Conservation (phyloP, 768 basidiomycete species). For the Cantharellus anzutake region DNA sequence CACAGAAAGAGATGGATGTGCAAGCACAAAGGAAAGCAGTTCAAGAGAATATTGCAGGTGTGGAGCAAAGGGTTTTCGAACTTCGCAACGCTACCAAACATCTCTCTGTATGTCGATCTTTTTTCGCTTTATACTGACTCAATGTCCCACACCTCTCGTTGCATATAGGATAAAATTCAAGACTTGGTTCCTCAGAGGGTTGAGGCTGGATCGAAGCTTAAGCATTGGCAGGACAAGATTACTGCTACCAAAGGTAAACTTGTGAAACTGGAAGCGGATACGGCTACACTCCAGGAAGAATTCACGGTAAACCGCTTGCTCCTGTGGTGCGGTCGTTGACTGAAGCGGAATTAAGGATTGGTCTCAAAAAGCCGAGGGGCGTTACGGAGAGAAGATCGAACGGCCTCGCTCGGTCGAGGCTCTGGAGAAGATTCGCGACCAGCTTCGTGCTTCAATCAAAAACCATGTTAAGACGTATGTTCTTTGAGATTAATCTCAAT, state of each 20-base stretch:
- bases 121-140: no score
- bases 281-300: conserved; percentile 37
- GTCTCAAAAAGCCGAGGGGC: conserved; percentile 41
- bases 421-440: conserved; percentile 39
- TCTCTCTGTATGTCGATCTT: no score
- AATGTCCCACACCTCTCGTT: background rate
- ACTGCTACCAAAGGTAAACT: conserved; percentile 29
- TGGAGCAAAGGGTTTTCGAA: no score
- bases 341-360: conserved; percentile 23
- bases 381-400: conserved; percentile 22
- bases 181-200: background rate
- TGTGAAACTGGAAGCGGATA: conserved; percentile 25
- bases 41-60: no score
- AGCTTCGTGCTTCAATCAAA: conserved; percentile 26
- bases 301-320: conserved; percentile 28
- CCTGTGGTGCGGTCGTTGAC: background rate
- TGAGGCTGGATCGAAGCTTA: background rate
- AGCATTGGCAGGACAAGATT: conserved; percentile 33
- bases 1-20: background rate
- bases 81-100: no score
- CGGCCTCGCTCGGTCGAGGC: conserved; percentile 33
- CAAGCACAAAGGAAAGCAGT: background rate
- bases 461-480: conserved; percentile 34
- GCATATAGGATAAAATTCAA: background rate
- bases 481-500: background rate